These are phyloP conservation scores for Periconia sp. DNA, from an alignment of 2,329 filamentous ascomycete genomes.

Conservation along the genomic window DNA sequence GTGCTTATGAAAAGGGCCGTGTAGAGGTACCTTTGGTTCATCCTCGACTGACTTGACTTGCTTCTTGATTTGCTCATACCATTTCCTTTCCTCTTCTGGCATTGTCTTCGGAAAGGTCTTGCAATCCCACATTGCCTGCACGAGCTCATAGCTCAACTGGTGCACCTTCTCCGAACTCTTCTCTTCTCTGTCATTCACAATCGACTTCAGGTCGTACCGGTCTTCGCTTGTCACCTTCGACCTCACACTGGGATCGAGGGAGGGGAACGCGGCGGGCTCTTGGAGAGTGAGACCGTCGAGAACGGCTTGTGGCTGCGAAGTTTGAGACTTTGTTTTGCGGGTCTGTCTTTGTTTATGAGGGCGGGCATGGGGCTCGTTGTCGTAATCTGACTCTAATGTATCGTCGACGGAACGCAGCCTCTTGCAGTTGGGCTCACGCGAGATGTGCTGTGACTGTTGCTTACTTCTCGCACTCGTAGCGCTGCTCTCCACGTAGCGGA, in stretches of 20 bases:
- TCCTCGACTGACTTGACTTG: slow-evolving; percentile 1
- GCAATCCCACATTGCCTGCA: slow-evolving; percentile 13
- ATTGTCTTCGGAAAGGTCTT: slow-evolving; percentile 6
- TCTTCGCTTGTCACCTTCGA: neutral
- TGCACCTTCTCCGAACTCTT: neutral
- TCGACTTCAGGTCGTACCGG: slow-evolving; percentile 3
- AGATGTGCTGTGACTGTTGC: too few species aligned
- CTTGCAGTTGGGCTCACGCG: too few species aligned
- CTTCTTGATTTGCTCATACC: slow-evolving; percentile 16
- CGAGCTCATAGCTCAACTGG: slow-evolving; percentile 4
- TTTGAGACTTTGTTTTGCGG: too few species aligned
- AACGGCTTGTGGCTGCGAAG: too few species aligned
- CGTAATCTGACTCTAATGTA: too few species aligned
- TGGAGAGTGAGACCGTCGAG: neutral
- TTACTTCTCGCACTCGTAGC: too few species aligned
- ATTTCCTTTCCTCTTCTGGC: slow-evolving; percentile 7
- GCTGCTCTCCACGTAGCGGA: too few species aligned
- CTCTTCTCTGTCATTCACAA: neutral
- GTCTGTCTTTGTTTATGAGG: too few species aligned
- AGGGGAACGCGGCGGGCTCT: slow-evolving; percentile 3
- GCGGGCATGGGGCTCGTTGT: too few species aligned
- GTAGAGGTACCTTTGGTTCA: slow-evolving; percentile 4
- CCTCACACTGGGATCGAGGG: neutral
- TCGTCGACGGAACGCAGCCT: too few species aligned
- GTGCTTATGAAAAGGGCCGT: too few species aligned